phyloP scores from a whole-genome alignment of 164 flowering plant species.

The Brasenia schreberi region DNA sequence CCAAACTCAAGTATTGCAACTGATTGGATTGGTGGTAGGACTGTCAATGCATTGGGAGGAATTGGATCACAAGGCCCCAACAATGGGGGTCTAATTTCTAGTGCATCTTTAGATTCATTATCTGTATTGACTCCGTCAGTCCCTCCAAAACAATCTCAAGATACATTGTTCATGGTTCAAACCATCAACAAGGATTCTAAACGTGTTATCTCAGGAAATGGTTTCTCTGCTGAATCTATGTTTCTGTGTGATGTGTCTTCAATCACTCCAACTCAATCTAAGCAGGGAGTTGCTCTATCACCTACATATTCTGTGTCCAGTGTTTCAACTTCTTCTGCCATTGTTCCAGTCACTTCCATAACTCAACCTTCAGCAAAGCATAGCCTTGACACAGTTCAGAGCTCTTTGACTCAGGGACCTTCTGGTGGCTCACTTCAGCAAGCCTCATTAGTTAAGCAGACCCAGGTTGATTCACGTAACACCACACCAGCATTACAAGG shows the following conservation, averaged over 20 bases:
- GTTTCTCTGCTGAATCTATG: constrained; percentile 34
- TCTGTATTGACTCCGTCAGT: constrained; percentile 16
- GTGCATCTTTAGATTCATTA: constrained; percentile 1
- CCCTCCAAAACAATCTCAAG: constrained; percentile 23
- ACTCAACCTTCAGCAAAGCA: constrained; percentile 38
- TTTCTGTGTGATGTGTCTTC: constrained; percentile 69
- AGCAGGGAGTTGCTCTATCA: constrained; percentile 20
- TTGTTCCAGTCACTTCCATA: constrained; percentile 25
- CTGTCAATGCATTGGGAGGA: constrained; percentile 20
- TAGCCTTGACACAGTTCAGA: constrained; percentile 4
- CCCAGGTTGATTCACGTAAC: constrained; percentile 47
- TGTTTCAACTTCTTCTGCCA: constrained; percentile 30
- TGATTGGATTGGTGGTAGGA: constrained; percentile 42
- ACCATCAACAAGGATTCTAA: constrained; percentile 34
- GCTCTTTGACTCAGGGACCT: not conserved
- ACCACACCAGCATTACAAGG: constrained; percentile 19
- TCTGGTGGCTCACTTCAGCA: not conserved
- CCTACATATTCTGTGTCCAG: constrained; percentile 24
- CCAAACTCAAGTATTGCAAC: constrained; percentile 33
- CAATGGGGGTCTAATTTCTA: constrained; percentile 20
- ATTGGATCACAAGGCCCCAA: constrained; percentile 25
- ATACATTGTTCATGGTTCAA: constrained; percentile 18
- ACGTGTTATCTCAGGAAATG: constrained; percentile 49
- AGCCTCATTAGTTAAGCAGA: constrained; percentile 15
- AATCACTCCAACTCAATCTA: constrained; percentile 27